These are phyloP conservation scores for Phlyctochytrium bullatum DNA, from an alignment of 192 early-diverging fungal species.

Conservation along the genomic window DNA sequence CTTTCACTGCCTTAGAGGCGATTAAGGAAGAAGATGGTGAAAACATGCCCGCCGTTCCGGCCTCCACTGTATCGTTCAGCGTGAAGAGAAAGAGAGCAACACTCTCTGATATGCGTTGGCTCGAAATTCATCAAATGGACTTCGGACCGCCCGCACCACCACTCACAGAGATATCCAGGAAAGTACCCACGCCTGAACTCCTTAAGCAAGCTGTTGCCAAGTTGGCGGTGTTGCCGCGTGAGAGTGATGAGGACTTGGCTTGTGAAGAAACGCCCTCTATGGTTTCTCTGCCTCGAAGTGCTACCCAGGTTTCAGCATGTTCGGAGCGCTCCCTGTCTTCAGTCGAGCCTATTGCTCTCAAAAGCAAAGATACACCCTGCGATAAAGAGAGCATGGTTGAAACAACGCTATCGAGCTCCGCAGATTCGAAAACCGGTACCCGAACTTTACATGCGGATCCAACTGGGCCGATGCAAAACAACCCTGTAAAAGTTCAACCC, in stretches of 20 bases:
- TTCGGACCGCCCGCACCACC: neutral
- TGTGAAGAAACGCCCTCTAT: neutral
- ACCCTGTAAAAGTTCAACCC: too few species aligned
- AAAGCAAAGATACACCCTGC: too few species aligned
- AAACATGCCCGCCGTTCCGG: neutral
- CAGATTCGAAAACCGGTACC: too few species aligned
- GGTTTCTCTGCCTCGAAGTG: too few species aligned
- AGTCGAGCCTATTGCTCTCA: too few species aligned
- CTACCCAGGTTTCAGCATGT: too few species aligned
- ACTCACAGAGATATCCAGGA: neutral
- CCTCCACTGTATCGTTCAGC: neutral
- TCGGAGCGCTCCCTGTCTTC: too few species aligned
- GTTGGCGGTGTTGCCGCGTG: neutral
- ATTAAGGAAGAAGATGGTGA: neutral
- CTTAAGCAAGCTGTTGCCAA: neutral
- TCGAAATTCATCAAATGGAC: neutral
- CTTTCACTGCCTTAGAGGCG: neutral
- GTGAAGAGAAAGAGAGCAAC: neutral
- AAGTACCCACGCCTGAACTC: conserved; percentile 2
- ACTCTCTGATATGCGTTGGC: neutral
- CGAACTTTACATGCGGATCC: too few species aligned
- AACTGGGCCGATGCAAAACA: too few species aligned
- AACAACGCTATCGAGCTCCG: too few species aligned
- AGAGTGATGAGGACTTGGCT: too few species aligned
- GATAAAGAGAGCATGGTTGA: too few species aligned